phyloP scores from a whole-genome alignment of 129 eudicot genomes.

The Pittosporum tobira region DNA sequence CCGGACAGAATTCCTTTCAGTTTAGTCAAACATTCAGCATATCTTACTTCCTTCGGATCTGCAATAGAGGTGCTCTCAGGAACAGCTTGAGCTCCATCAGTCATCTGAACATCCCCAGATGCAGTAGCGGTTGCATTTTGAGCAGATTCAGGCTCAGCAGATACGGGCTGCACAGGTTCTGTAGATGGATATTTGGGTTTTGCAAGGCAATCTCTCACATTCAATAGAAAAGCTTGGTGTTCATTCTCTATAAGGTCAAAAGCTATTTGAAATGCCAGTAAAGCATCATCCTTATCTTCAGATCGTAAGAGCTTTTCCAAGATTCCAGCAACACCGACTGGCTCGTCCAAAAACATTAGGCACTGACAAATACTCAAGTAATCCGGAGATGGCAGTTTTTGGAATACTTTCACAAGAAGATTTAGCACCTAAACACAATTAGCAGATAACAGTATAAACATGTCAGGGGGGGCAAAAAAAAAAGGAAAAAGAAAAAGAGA shows the following conservation, averaged over 20 bases:
- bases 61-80: slow-evolving; percentile 20
- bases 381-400: slow-evolving; percentile 80
- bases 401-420: slow-evolving; percentile 71
- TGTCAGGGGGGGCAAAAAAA: too few relatives aligned
- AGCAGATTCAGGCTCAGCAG: slow-evolving; percentile 42
- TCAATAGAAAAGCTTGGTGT: slow-evolving; percentile 91
- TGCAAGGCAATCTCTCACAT: slow-evolving; percentile 65
- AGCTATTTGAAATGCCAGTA: slow-evolving; percentile 83
- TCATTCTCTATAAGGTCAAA: slow-evolving; percentile 93
- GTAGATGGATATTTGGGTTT: slow-evolving; percentile 42
- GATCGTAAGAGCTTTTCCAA: slow-evolving; percentile 74
- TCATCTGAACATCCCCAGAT: slow-evolving; percentile 71
- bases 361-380: slow-evolving; percentile 88
- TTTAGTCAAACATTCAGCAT: slow-evolving; percentile 77
- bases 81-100: slow-evolving; percentile 56
- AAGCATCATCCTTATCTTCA: slow-evolving; percentile 75
- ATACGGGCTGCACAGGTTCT: slow-evolving; percentile 39
- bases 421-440: slow-evolving; percentile 54
- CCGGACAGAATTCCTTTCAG: slow-evolving; percentile 80
- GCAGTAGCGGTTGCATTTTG: slow-evolving; percentile 28
- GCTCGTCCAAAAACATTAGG: slow-evolving; percentile 88
- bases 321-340: slow-evolving; percentile 71
- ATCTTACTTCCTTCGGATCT: slow-evolving; percentile 61
- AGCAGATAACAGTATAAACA: too few relatives aligned
- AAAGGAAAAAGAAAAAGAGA: too few relatives aligned